These are phyloP conservation scores for Blastobotrys americana DNA, from an alignment of 805 yeast genomes.

Conservation along the genomic window DNA sequence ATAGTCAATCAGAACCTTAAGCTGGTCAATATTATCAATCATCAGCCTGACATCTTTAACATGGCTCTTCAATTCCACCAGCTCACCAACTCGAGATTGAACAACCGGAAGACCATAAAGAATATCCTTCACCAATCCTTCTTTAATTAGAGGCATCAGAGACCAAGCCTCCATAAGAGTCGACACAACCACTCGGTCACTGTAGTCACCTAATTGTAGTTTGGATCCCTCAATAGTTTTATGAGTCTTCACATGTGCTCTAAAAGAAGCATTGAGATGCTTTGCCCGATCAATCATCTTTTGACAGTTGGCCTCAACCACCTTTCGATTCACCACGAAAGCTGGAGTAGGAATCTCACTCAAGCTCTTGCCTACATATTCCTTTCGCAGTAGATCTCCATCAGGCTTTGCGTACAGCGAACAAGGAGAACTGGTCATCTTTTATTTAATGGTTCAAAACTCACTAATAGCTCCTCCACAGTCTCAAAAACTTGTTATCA, in stretches of 20 bases:
- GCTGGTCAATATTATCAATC: constrained; percentile 55
- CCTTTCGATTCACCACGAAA: constrained; percentile 39
- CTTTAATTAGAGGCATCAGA: constrained; percentile 34
- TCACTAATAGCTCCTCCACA: no score
- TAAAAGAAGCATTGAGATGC: constrained; percentile 39
- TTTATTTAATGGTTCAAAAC: no score
- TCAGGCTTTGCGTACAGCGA: constrained; percentile 17
- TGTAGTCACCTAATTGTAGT: constrained; percentile 43
- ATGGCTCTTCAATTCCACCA: constrained; percentile 37
- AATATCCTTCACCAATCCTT: constrained; percentile 42
- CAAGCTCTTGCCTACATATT: constrained; percentile 39
- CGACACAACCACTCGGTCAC: constrained; percentile 54
- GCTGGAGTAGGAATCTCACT: constrained; percentile 55
- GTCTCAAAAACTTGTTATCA: no score
- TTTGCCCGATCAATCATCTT: constrained; percentile 43
- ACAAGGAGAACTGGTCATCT: constrained; percentile 10
- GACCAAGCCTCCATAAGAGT: constrained; percentile 63
- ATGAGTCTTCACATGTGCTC: constrained; percentile 74
- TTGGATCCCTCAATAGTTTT: constrained; percentile 55
- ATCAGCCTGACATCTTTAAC: constrained; percentile 44
- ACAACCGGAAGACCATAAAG: constrained; percentile 55
- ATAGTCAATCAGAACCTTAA: constrained; percentile 40
- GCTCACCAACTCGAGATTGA: constrained; percentile 40
- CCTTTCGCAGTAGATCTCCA: constrained; percentile 15
- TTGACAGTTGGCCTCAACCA: constrained; percentile 40